Base-by-base conservation (phyloP, 2,329 filamentous ascomycete species). In the Pochonia chlamydosporia region DNA sequence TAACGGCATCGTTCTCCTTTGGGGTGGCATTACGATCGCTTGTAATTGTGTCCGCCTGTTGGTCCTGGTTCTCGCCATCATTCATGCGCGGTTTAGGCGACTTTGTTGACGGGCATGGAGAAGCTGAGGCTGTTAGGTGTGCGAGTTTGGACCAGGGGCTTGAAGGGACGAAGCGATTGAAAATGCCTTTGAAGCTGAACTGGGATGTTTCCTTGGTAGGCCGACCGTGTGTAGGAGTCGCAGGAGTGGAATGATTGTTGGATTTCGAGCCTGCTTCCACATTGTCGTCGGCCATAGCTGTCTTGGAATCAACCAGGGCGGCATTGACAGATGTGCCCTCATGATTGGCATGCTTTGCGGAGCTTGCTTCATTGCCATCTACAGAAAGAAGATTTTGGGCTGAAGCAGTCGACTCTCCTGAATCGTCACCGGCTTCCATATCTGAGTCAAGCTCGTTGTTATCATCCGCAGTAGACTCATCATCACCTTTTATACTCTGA, bases 61-160 rank as follows among this genome's bases (percentile, higher is more conserved):
- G 18, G 2, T 13, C 3, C n/a, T 39, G 18, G 16, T 39, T 20
- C 7, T 18, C 20, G n/a, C 9, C 13, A 11, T 21, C 20, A 39
- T 39, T 23, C 35, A 13, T 14, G 10, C 11, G 10, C 16, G 44
- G 13, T 21, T n/a, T 36, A 18, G 23, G 23, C 16, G 13, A 36
- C 10, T 8, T 26, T 20, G 20, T 20, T 26, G 28, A 20, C 16
- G 24, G 11, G 23, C 20, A 43, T 21, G 21, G 35, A 31, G 28
- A 20, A 13, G 39, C 25, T 14, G 39, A 26, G 16, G 43, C 46
- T 28, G 52, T 35, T 39, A 54, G 40, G 9, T 40, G 45, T 21
- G 52, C 52, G n/a, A 54, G 46, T 20, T 47, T 58, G 28, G 52
- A 49, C 62, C 54, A 61, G 10, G 58, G 55, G 6, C 50, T 56